Evolutionary conservation across 192 early-diverging fungal genomes (phyloP).

Genomic region (Lobosporangium transversale): DNA sequence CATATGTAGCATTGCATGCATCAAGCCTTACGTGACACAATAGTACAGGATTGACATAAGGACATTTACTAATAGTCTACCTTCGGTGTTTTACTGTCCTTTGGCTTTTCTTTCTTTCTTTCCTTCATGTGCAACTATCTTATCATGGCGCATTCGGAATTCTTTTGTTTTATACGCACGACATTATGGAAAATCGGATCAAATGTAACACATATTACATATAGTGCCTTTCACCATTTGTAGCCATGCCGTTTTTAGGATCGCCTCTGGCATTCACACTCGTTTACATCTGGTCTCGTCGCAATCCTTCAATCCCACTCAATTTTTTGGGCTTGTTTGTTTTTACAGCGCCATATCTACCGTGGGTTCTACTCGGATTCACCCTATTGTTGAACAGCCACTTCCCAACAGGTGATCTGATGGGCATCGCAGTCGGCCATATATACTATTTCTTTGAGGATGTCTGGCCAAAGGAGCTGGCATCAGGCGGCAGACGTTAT

Average conservation of each 20-base stretch:
- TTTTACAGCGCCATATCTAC: conserved; percentile 91
- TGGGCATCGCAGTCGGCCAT: conserved; percentile 91
- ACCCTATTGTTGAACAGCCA: conserved; percentile 80
- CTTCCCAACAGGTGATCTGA: conserved; percentile 81
- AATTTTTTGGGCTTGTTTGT: conserved; percentile 93
- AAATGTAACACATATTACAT: too few relatives aligned
- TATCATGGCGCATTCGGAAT: too few relatives aligned
- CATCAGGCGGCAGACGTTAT: conserved; percentile 65
- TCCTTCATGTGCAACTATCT: neutral
- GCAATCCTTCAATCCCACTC: conserved; percentile 89
- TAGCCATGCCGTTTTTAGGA: conserved; percentile 83
- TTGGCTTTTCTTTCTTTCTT: neutral
- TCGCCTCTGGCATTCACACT: conserved; percentile 85
- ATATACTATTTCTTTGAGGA: conserved; percentile 96
- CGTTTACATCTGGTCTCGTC: conserved; percentile 97
- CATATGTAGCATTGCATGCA: too few relatives aligned
- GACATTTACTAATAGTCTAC: neutral
- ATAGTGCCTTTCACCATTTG: conserved; percentile 54
- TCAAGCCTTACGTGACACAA: too few relatives aligned
- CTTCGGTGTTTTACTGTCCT: neutral
- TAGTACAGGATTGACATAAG: too few relatives aligned
- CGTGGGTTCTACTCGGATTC: conserved; percentile 91
- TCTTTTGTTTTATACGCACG: too few relatives aligned
- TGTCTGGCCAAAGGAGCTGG: conserved; percentile 83
- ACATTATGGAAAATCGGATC: too few relatives aligned